Evolutionary conservation across 176 grass and related monocot species (phyloP).

Genomic region (Hordeum marinum): DNA sequence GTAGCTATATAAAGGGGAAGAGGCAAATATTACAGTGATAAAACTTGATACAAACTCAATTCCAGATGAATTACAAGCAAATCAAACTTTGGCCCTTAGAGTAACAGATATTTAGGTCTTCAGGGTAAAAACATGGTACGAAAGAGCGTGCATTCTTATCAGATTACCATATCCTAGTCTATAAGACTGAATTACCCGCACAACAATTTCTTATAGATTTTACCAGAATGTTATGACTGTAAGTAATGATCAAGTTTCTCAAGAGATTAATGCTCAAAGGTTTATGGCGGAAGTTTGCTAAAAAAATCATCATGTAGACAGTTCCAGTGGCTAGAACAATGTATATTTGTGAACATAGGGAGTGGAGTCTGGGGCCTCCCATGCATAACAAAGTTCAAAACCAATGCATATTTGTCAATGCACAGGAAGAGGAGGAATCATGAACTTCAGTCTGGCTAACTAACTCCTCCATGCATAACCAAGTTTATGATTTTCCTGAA

Average conservation of each 20-base stretch:
- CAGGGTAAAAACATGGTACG: neutral
- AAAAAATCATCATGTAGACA: neutral
- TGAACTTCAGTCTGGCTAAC: neutral
- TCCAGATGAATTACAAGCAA: neutral
- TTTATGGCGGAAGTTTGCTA: neutral
- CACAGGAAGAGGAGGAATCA: neutral
- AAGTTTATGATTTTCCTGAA: neutral
- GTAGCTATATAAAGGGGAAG: neutral
- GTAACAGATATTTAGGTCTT: neutral
- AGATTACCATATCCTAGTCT: neutral
- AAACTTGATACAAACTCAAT: neutral
- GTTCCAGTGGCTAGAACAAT: neutral
- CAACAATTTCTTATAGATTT: neutral
- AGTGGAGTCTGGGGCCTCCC: neutral
- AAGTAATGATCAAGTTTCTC: neutral
- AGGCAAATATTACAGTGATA: neutral
- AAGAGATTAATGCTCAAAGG: neutral
- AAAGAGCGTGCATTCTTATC: neutral
- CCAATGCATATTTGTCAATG: neutral
- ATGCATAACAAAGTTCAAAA: neutral
- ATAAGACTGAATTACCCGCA: neutral
- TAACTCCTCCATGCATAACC: neutral
- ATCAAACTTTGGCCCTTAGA: neutral
- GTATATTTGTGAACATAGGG: neutral
- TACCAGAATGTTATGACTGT: neutral